Evolutionary conservation across 148 eudicot genomes (phyloP), one percentile per base, ranked within the genome.

Genomic region (Spergularia bocconei): DNA sequence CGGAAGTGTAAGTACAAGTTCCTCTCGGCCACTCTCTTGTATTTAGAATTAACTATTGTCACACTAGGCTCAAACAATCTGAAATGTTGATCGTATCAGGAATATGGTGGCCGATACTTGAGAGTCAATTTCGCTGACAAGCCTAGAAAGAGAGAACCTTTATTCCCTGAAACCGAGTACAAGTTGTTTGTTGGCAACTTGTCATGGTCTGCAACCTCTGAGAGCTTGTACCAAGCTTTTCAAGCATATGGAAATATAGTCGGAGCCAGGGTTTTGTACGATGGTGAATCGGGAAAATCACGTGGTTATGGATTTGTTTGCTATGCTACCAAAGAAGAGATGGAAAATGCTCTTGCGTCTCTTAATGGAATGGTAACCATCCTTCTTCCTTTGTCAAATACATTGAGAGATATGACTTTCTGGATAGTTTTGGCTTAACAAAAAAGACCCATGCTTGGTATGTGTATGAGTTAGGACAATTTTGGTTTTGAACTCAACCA

Each of bases 201-300:
- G 67, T 75, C 98, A 0, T 95, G 98, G 98, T 74, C 92, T 25
- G 92, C 88, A 64, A 89, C 97, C 4, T 89, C 98, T 0, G 96
- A 95, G 47, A 86, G 79, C 70, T 72, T 95, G 83, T 82, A 84
- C 53, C 65, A 88, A 80, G 86, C 84, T 14, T 95, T 95, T 73
- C 80, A 79, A 78, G 83, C 82, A 38, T 85, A 84, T 20, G 98
- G 98, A 3, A 78, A 81, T 50, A 93, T 95, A 62, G 96, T 92
- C 29, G 97, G 98, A 69, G 98, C 97, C 14, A 78, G 97, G 69
- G 97, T 95, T 39, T 70, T 92, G 60, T 89, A 80, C 23, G 98
- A 95, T 76, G 98, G 98, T 0, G 98, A 95, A 67, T 87, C 98
- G 0, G 98, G 98, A 56, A 85, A 76, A 83, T 95, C 98, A 29